Evolutionary conservation across 176 grass and related monocot species (phyloP).

Genomic region (Oryza glaberrima): DNA sequence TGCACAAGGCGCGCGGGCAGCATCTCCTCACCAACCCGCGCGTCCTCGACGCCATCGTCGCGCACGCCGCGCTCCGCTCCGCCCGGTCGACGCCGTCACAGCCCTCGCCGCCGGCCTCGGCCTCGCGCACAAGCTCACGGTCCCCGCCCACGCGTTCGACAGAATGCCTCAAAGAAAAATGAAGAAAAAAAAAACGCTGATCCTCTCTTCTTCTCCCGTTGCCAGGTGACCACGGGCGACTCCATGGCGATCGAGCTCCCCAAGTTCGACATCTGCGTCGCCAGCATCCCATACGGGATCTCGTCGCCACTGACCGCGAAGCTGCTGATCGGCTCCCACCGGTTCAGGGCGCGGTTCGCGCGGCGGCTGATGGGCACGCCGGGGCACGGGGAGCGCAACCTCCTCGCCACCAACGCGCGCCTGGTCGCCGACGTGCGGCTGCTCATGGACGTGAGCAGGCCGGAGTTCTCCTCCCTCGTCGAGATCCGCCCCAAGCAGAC

Average conservation of each 20-base stretch:
- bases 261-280: constrained; percentile 66
- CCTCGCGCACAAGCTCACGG: constrained; percentile 51
- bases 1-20: constrained; percentile 73
- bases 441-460: constrained; percentile 75
- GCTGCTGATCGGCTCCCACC: constrained; percentile 64
- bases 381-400: constrained; percentile 78
- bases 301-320: constrained; percentile 82
- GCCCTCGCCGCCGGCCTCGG: constrained; percentile 54
- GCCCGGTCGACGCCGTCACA: constrained; percentile 67
- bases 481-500: constrained; percentile 47
- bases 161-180: constrained; percentile 36
- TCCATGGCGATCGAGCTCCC: constrained; percentile 64
- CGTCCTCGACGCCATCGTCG: constrained; percentile 69
- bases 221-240: constrained; percentile 66
- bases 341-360: constrained; percentile 73
- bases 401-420: constrained; percentile 69
- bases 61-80: constrained; percentile 55
- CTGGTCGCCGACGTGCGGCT: constrained; percentile 53
- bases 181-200: not conserved
- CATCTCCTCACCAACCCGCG: constrained; percentile 77
- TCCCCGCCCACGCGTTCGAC: constrained; percentile 48
- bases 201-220: not conserved
- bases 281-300: constrained; percentile 83
- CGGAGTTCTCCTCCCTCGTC: constrained; percentile 82
- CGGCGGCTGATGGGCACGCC: constrained; percentile 56